phyloP scores from a whole-genome alignment of 257 asterid species.

The Apocynum venetum region DNA sequence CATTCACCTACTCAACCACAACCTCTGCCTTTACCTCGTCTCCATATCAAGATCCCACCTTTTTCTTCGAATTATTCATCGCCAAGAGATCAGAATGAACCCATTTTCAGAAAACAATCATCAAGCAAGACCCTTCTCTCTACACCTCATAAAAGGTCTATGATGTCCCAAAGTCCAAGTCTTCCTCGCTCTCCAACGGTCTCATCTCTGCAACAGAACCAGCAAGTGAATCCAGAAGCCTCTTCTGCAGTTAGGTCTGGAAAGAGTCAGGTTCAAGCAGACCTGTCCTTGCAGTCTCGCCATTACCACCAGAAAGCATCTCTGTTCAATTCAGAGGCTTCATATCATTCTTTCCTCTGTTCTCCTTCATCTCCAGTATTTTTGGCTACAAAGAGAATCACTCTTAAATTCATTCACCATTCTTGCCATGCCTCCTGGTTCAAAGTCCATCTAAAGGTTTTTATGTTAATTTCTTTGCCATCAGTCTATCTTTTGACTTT shows the following conservation, averaged over 20 bases:
- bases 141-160: slow-evolving; percentile 36
- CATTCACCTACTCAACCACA: slow-evolving; percentile 16
- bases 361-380: slow-evolving; percentile 29
- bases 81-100: slow-evolving; percentile 25
- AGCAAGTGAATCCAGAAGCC: slow-evolving; percentile 11
- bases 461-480: slow-evolving; percentile 33
- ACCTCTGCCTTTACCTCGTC: slow-evolving; percentile 9
- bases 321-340: slow-evolving; percentile 13
- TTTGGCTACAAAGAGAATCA: slow-evolving; percentile 38
- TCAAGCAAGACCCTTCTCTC: slow-evolving; percentile 26
- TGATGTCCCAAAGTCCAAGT: slow-evolving; percentile 34
- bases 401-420: slow-evolving; percentile 32
- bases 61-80: slow-evolving; percentile 18
- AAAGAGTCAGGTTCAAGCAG: slow-evolving; percentile 8
- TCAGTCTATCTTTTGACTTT: slow-evolving; percentile 29
- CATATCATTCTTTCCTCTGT: slow-evolving; percentile 22
- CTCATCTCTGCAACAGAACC: slow-evolving; percentile 16
- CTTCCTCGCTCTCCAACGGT: slow-evolving; percentile 30
- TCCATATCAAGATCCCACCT: slow-evolving; percentile 30
- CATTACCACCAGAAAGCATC: slow-evolving; percentile 11
- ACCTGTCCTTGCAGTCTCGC: slow-evolving; percentile 2
- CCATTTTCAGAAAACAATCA: slow-evolving; percentile 19
- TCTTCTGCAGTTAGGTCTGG: neutral
- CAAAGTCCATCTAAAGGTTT: slow-evolving; percentile 35
- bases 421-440: slow-evolving; percentile 36